phyloP scores from a whole-genome alignment of 176 grass and related monocot genomes.

The Triticum dicoccoides region DNA sequence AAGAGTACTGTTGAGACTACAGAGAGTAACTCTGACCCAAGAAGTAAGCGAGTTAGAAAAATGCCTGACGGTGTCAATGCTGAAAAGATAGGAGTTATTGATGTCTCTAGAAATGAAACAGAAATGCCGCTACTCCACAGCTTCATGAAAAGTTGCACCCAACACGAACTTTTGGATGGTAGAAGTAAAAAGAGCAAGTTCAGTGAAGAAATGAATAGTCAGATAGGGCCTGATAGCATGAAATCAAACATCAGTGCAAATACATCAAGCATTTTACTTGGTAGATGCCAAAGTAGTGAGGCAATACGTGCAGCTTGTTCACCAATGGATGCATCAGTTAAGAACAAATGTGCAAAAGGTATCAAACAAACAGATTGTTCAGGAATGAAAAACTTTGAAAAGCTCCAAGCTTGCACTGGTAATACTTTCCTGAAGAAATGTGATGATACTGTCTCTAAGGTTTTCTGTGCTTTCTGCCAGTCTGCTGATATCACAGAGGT shows the following conservation, averaged over 20 bases:
- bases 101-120: constrained; percentile 23
- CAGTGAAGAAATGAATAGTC: neutral
- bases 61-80: neutral
- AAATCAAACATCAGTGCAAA: constrained; percentile 5
- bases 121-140: neutral
- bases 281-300: constrained; percentile 14
- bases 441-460: constrained; percentile 30
- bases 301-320: neutral
- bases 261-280: constrained; percentile 1
- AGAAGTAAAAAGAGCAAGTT: constrained; percentile 25
- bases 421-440: constrained; percentile 57
- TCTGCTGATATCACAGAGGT: constrained; percentile 70
- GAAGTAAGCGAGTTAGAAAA: constrained; percentile 31
- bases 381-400: constrained; percentile 17
- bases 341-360: neutral
- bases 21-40: constrained; percentile 16
- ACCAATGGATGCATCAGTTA: constrained; percentile 19
- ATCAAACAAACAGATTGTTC: neutral
- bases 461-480: constrained; percentile 85
- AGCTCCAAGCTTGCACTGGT: constrained; percentile 1
- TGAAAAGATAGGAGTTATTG: constrained; percentile 18
- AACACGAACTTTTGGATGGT: neutral
- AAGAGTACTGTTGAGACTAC: constrained; percentile 2
- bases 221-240: neutral
- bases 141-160: constrained; percentile 19